These are phyloP conservation scores for Phytophthora chlamydospora DNA, from an alignment of 352 stramenopile genomes.

Conservation along the genomic window DNA sequence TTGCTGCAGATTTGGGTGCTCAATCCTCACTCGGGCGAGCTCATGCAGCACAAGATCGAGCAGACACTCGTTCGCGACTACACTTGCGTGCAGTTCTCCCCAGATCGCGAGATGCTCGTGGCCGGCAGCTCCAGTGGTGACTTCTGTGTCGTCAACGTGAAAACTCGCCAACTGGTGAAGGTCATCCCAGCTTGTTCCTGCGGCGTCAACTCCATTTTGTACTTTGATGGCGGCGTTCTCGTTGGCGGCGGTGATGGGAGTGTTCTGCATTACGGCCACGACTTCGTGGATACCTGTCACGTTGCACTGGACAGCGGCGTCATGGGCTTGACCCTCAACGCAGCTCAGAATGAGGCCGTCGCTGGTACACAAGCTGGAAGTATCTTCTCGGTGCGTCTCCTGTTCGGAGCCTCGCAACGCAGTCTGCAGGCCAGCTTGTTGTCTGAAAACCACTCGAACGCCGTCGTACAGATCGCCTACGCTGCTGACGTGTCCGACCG, in stretches of 20 bases:
- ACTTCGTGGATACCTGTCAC: slow-evolving; percentile 77
- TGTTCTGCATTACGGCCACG: slow-evolving; percentile 76
- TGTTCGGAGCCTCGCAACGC: slow-evolving; percentile 45
- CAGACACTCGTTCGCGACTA: slow-evolving; percentile 82
- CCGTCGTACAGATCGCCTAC: slow-evolving; percentile 84
- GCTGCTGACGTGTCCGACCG: slow-evolving; percentile 76
- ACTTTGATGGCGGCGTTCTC: slow-evolving; percentile 52
- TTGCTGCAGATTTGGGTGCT: slow-evolving; percentile 87
- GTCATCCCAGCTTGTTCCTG: slow-evolving; percentile 82
- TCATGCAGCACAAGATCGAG: slow-evolving; percentile 73
- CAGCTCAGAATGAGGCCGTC: slow-evolving; percentile 68
- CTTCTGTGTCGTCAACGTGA: slow-evolving; percentile 84
- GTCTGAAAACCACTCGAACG: slow-evolving; percentile 83
- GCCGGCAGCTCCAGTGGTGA: slow-evolving; percentile 89
- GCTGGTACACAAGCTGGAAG: slow-evolving; percentile 79
- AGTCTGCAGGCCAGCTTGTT: slow-evolving; percentile 30
- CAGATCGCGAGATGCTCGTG: slow-evolving; percentile 82
- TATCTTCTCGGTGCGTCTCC: slow-evolving; percentile 73
- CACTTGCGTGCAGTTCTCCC: slow-evolving; percentile 83
- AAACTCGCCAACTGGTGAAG: slow-evolving; percentile 69
- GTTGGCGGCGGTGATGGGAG: slow-evolving; percentile 89
- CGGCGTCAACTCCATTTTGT: slow-evolving; percentile 72
- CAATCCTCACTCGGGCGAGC: slow-evolving; percentile 84
- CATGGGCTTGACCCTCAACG: slow-evolving; percentile 60
- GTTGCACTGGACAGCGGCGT: slow-evolving; percentile 74